Conservation (phyloP, 2,329 filamentous ascomycete genomes). For the Monilinia fructicola region DNA sequence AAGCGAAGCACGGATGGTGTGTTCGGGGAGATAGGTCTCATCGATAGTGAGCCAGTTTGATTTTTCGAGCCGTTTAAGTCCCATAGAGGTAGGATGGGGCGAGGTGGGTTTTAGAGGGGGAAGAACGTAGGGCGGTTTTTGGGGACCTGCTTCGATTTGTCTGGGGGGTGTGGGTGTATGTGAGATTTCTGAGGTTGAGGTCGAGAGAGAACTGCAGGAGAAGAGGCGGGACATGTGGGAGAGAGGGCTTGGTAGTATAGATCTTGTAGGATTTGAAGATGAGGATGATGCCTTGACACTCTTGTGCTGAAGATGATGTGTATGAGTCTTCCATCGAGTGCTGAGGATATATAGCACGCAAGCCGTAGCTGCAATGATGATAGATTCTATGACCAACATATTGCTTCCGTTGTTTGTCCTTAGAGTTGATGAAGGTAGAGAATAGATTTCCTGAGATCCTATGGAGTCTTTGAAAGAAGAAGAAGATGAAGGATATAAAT, state of each 20-base stretch:
- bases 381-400: conserved; percentile 18
- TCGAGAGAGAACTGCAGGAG: conserved; percentile 1
- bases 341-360: conserved; percentile 18
- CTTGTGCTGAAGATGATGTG: not conserved
- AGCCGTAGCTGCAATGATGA: conserved; percentile 8
- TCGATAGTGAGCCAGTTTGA: conserved; percentile 52
- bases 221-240: conserved; percentile 1
- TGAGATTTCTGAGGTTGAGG: not conserved
- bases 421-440: not conserved
- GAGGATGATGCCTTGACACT: conserved; percentile 3
- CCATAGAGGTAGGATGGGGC: conserved; percentile 46
- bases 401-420: conserved; percentile 9
- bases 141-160: not conserved
- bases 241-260: not conserved
- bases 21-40: conserved; percentile 47
- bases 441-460: not conserved
- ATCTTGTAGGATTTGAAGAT: not conserved
- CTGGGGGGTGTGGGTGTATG: not conserved
- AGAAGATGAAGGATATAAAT: not conserved
- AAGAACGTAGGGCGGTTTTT: conserved; percentile 11
- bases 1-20: conserved; percentile 45
- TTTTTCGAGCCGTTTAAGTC: conserved; percentile 47
- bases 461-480: not conserved
- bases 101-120: conserved; percentile 16
- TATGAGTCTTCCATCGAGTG: not conserved